These are phyloP conservation scores for Crithidia mellificae DNA, from an alignment of 208 protist species.

Conservation along the genomic window DNA sequence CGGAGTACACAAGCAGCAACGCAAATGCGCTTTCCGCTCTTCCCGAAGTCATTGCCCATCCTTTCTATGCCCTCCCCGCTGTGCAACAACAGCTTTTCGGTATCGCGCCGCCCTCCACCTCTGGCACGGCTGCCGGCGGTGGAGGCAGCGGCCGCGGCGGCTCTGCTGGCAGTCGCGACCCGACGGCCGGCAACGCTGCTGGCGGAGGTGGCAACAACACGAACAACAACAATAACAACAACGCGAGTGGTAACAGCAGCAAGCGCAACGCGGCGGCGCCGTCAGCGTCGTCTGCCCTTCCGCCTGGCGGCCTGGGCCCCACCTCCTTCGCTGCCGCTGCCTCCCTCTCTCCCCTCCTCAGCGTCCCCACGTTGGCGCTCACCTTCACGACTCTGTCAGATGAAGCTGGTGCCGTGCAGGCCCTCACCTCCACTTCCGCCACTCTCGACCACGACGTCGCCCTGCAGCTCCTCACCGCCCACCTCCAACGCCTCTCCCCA, in stretches of 20 bases:
- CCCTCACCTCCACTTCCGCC: constrained; percentile 47
- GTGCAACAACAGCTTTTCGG: constrained; percentile 19
- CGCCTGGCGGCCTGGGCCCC: too few relatives aligned
- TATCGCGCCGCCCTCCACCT: background rate
- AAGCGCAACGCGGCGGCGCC: constrained; percentile 10
- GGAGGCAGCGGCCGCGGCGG: constrained; percentile 2
- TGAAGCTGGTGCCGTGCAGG: constrained; percentile 41
- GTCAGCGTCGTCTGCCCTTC: background rate
- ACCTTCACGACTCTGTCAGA: constrained; percentile 66
- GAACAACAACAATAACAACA: background rate
- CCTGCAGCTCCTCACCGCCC: constrained; percentile 47
- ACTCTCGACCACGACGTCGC: constrained; percentile 67
- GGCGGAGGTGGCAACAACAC: too few relatives aligned
- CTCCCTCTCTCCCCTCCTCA: constrained; percentile 23
- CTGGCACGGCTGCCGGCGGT: background rate
- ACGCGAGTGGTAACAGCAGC: background rate
- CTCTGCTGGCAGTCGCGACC: constrained; percentile 12
- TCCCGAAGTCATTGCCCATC: constrained; percentile 13
- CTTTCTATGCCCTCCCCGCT: constrained; percentile 16
- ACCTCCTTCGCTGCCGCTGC: background rate
- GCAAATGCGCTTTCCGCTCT: background rate
- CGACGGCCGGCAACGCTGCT: too few relatives aligned
- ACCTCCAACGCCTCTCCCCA: constrained; percentile 62
- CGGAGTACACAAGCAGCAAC: background rate
- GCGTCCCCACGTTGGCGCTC: constrained; percentile 37